Conservation (phyloP, 345 rosid genomes). For the Cardamine resedifolia region DNA sequence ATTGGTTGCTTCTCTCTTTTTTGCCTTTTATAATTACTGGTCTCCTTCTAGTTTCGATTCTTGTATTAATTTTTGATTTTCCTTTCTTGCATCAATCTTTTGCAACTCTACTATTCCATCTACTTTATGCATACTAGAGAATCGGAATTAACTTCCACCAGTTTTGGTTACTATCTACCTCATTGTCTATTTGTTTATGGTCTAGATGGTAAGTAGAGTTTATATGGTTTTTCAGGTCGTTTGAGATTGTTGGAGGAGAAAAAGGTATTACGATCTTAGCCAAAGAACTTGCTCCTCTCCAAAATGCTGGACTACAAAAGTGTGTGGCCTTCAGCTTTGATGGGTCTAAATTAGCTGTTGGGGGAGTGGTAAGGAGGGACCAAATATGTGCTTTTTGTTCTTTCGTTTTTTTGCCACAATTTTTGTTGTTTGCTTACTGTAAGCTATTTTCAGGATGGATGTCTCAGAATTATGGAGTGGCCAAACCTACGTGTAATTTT, state of each 20-base stretch:
- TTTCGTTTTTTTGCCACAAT: not conserved
- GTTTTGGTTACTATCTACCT: not conserved
- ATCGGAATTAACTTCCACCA: not conserved
- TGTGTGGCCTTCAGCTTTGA: slow-evolving; percentile 88
- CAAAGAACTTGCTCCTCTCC: slow-evolving; percentile 61
- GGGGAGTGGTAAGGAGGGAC: slow-evolving; percentile 71
- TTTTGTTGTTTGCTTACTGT: slow-evolving; percentile 14
- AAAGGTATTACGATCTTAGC: slow-evolving; percentile 47
- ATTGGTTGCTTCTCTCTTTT: not conserved
- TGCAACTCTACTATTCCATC: not conserved
- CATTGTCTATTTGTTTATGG: slow-evolving; percentile 11
- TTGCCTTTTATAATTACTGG: not conserved
- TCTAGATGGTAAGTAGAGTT: not conserved
- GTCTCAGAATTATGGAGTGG: slow-evolving; percentile 87
- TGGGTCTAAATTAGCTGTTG: slow-evolving; percentile 83
- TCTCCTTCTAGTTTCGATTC: not conserved
- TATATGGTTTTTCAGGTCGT: slow-evolving; percentile 51
- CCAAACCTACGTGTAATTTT: slow-evolving; percentile 64
- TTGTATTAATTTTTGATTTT: not conserved
- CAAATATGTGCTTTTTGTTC: not conserved
- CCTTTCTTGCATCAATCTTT: not conserved
- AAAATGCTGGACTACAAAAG: slow-evolving; percentile 70
- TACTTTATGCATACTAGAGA: not conserved
- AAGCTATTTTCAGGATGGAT: slow-evolving; percentile 67
- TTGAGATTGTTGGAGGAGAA: slow-evolving; percentile 63